phyloP scores from a whole-genome alignment of 139 green algal genomes.

The Dunaliella sp. region DNA sequence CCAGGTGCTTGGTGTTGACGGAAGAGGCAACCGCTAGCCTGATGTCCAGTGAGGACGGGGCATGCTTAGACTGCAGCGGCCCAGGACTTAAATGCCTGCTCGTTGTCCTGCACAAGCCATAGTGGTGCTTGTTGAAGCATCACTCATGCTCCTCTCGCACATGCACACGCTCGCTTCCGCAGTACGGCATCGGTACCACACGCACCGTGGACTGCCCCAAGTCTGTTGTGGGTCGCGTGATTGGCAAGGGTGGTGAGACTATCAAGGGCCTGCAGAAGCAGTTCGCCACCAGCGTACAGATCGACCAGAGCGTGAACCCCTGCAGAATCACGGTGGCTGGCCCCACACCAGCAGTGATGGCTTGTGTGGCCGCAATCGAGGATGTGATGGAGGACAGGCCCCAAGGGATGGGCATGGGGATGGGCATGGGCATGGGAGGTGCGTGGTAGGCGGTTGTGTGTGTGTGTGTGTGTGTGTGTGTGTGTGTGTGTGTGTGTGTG shows the following conservation, averaged over 20 bases:
- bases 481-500: neutral
- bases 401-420: slow-evolving; percentile 2
- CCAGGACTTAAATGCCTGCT: no score
- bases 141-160: slow-evolving; percentile 5
- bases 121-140: neutral
- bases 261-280: slow-evolving; percentile 91
- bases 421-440: neutral
- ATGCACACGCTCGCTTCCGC: no score
- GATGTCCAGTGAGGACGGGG: no score
- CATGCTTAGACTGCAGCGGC: no score
- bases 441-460: neutral
- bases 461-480: neutral
- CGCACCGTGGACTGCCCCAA: slow-evolving; percentile 83
- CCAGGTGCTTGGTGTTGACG: no score
- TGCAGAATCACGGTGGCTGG: slow-evolving; percentile 85
- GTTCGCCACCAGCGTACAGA: slow-evolving; percentile 80
- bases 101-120: neutral
- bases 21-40: no score
- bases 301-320: slow-evolving; percentile 77
- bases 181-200: slow-evolving; percentile 63
- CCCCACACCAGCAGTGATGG: slow-evolving; percentile 38
- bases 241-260: slow-evolving; percentile 91
- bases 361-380: slow-evolving; percentile 39
- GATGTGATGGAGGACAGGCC: slow-evolving; percentile 39
- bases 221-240: slow-evolving; percentile 86